phyloP scores from a whole-genome alignment of 164 flowering plant genomes.

The Protea cynaroides region DNA sequence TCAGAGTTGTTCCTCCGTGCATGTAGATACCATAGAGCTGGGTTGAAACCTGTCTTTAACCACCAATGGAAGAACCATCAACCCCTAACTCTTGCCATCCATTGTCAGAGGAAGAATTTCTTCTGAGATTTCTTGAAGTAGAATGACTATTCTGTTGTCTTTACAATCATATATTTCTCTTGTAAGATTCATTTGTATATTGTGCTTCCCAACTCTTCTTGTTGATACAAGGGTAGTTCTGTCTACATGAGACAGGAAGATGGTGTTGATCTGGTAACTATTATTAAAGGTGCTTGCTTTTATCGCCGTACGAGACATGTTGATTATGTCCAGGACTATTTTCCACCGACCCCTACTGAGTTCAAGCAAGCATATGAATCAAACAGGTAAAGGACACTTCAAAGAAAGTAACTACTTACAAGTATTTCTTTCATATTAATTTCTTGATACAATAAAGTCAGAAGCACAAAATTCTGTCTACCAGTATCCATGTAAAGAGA shows the following conservation, averaged over 20 bases:
- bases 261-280: constrained; percentile 46
- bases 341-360: constrained; percentile 50
- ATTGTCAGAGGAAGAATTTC: too few species aligned
- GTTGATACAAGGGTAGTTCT: neutral
- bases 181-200: neutral
- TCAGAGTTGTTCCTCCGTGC: too few species aligned
- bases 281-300: constrained; percentile 42
- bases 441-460: too few species aligned
- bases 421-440: neutral
- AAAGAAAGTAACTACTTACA: neutral
- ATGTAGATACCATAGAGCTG: too few species aligned
- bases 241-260: constrained; percentile 40
- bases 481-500: neutral
- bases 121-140: too few species aligned
- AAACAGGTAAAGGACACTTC: constrained; percentile 25
- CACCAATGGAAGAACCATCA: too few species aligned
- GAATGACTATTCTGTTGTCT: too few species aligned
- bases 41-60: too few species aligned
- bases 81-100: too few species aligned
- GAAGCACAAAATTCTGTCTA: neutral
- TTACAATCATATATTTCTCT: neutral
- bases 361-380: constrained; percentile 21
- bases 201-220: neutral
- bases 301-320: constrained; percentile 47
- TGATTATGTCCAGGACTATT: constrained; percentile 49